Conservation (phyloP, 2,329 filamentous ascomycete species). For the Diaporthe ilicicola region DNA sequence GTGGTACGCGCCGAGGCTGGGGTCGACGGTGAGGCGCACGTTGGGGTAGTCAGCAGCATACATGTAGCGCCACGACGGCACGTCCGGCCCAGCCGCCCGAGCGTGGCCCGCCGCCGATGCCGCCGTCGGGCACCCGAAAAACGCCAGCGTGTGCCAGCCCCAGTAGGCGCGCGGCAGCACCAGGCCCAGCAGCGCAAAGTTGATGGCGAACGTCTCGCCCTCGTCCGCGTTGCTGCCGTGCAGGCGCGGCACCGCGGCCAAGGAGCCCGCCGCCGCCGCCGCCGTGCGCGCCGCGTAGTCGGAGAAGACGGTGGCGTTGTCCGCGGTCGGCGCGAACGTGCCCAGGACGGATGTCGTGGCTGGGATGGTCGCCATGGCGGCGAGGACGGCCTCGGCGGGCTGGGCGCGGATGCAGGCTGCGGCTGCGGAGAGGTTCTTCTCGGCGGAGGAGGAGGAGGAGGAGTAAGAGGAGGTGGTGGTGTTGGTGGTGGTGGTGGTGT, state of each 20-base stretch:
- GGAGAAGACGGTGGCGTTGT: constrained; percentile 7
- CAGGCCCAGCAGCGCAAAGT: constrained; percentile 3
- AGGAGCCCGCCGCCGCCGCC: neutral
- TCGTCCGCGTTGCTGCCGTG: constrained; percentile 9
- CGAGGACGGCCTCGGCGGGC: neutral
- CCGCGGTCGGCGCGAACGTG: constrained; percentile 16
- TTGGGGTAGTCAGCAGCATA: constrained; percentile 8
- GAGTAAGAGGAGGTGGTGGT: neutral
- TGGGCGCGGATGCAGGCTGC: constrained; percentile 7
- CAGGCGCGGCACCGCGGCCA: neutral
- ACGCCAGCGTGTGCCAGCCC: constrained; percentile 17
- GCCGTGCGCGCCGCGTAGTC: neutral
- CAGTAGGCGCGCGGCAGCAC: constrained; percentile 1
- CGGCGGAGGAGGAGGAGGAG: neutral
- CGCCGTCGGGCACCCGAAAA: constrained; percentile 16
- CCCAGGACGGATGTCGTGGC: neutral
- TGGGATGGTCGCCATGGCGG: neutral
- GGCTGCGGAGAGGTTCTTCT: neutral
- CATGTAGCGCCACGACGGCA: constrained; percentile 18
- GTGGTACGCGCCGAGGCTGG: constrained; percentile 4
- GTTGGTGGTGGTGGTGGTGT: constrained; percentile 7
- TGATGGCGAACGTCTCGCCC: constrained; percentile 4
- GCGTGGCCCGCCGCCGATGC: neutral
- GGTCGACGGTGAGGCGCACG: neutral
- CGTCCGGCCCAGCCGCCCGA: neutral